phyloP scores from a whole-genome alignment of 129 eudicot genomes.

The Chrysanthemum seticuspe region DNA sequence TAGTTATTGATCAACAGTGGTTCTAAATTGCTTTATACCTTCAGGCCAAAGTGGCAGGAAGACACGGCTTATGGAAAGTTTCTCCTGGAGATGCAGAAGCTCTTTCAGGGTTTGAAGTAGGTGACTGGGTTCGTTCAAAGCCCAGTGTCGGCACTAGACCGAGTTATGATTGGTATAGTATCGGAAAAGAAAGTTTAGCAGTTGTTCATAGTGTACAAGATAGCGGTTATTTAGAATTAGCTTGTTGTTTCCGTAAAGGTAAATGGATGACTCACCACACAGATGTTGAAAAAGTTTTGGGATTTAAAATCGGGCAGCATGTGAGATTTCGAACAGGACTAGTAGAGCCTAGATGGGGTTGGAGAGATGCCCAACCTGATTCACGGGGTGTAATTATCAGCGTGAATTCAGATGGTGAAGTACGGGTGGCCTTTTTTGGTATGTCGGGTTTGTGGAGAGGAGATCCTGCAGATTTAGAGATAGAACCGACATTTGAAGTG shows the following conservation, averaged over 20 bases:
- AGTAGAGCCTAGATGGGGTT: conserved; percentile 93
- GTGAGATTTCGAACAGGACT: conserved; percentile 73
- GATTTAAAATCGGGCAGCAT: conserved; percentile 79
- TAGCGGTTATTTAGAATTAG: conserved; percentile 79
- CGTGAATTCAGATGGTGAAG: conserved; percentile 88
- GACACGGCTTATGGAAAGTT: conserved; percentile 80
- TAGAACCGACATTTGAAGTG: conserved; percentile 72
- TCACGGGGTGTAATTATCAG: conserved; percentile 75
- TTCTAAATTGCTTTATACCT: conserved; percentile 13
- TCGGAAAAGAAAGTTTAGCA: conserved; percentile 91
- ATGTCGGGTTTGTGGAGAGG: conserved; percentile 85
- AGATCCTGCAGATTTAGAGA: conserved; percentile 89
- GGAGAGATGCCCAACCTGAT: conserved; percentile 74
- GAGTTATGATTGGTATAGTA: conserved; percentile 88
- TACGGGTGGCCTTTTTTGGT: conserved; percentile 69
- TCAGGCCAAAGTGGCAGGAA: conserved; percentile 88
- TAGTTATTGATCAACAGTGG: neutral
- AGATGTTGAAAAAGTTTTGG: conserved; percentile 77
- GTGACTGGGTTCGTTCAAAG: conserved; percentile 98
- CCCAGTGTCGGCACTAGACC: conserved; percentile 88
- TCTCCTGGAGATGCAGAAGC: conserved; percentile 97
- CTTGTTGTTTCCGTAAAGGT: conserved; percentile 94
- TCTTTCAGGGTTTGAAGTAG: conserved; percentile 89
- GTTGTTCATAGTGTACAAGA: conserved; percentile 91
- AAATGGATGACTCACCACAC: conserved; percentile 67